Conservation (phyloP, 305 asterid species). For the Fraxinus xanthoxyloides region DNA sequence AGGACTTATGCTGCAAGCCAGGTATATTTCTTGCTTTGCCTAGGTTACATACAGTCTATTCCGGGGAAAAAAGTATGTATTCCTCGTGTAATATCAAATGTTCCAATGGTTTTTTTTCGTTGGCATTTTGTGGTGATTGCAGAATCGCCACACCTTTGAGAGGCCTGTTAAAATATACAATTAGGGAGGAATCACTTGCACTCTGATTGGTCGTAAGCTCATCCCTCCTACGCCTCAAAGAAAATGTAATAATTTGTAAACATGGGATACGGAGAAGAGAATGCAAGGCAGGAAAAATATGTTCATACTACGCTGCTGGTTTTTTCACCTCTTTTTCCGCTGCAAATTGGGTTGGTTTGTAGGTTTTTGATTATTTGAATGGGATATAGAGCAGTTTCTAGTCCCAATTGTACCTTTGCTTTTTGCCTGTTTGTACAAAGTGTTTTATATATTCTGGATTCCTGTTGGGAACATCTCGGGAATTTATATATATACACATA, state of each 20-base stretch:
- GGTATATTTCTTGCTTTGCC: constrained; percentile 14
- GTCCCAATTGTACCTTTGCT: not conserved
- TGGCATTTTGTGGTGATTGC: constrained; percentile 18
- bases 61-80: not conserved
- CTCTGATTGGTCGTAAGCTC: constrained; percentile 6
- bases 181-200: constrained; percentile 14
- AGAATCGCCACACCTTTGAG: constrained; percentile 49
- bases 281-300: not conserved
- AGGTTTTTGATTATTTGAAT: constrained; percentile 2
- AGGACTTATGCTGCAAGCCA: constrained; percentile 29
- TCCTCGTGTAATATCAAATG: not conserved
- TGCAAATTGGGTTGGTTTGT: constrained; percentile 10
- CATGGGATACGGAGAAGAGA: not conserved
- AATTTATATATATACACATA: not conserved
- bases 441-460: not conserved
- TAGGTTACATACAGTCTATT: not conserved
- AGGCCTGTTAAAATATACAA: constrained; percentile 47
- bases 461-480: not conserved
- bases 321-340: not conserved
- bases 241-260: not conserved
- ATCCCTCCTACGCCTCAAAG: not conserved
- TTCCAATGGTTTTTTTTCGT: not conserved
- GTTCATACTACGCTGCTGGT: not conserved
- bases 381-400: not conserved
- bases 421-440: not conserved